These are phyloP conservation scores for Boletus tomentosulus DNA, from an alignment of 768 basidiomycete species.

Conservation along the genomic window DNA sequence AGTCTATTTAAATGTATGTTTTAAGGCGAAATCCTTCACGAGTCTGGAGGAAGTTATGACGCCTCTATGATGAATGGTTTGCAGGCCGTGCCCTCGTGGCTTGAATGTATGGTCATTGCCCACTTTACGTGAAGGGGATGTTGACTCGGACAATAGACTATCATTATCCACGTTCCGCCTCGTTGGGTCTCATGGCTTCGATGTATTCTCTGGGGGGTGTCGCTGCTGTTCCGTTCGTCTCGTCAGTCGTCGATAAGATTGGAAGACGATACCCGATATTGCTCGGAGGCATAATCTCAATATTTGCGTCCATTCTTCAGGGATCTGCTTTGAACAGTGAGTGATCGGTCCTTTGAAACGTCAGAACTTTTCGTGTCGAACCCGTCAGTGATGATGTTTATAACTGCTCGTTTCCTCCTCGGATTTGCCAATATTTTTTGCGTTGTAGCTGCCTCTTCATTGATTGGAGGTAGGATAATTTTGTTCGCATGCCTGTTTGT, in stretches of 20 bases:
- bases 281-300: not conserved
- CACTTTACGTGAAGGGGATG: not conserved
- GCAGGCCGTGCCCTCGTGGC: slow-evolving; percentile 56
- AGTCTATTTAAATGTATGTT: not conserved
- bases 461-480: slow-evolving; percentile 4
- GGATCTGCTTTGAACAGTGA: not conserved
- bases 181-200: slow-evolving; percentile 35
- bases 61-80: slow-evolving; percentile 62
- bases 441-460: slow-evolving; percentile 3
- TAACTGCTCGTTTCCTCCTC: slow-evolving; percentile 3
- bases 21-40: no score
- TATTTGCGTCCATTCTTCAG: not conserved
- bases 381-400: slow-evolving; percentile 3
- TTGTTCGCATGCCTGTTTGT: not conserved
- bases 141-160: slow-evolving; percentile 26
- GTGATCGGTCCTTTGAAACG: not conserved
- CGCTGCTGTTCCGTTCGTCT: not conserved
- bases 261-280: not conserved
- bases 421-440: not conserved
- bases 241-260: not conserved
- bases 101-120: slow-evolving; percentile 37
- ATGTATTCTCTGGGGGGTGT: not conserved
- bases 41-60: not conserved
- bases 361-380: not conserved
- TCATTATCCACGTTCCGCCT: slow-evolving; percentile 46